Base-by-base conservation (phyloP, 176 grass and related monocot genomes). In the Aegilops speltoides region DNA sequence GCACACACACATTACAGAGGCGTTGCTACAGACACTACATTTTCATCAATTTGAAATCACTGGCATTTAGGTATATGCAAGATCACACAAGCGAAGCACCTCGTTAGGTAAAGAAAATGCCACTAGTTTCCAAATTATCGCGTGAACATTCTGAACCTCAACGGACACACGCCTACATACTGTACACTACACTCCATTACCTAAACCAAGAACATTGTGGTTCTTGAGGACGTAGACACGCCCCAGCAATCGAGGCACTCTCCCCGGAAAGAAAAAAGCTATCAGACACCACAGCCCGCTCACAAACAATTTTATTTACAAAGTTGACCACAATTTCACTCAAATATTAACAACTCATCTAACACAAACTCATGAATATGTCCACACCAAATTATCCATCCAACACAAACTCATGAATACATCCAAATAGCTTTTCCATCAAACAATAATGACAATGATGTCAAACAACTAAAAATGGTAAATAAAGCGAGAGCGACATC, bases 11-110 rank as follows among this genome's bases (percentile, higher is more conserved):
- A 60, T 52, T 56, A 56, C 0, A 3, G 6, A 68, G 52, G 41
- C 60, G 64, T 54, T 19, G 4, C 10, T 33, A 38, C 16, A 74
- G 10, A 89, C 32, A 65, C 69, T 81, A 76, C 82, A 89, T 89
- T 86, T 48, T 43, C 57, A 64, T 24, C 17, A 77, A 77, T 9
- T 77, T 31, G 28, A 22, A 60, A 83, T 41, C 33, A 12, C 19
- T 80, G 6, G 12, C 10, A 4, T 38, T 45, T 59, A 61, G 43
- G 60, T 2, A 37, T 4, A 40, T 69, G 64, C 76, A n/a, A 32
- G 6, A 78, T n/a, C 63, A 68, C 9, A 28, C 22, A 40, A 20
- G 56, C 22, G 19, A 59, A 59, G 56, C 56, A 22, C 56, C 7
- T 59, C 0, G 2, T 22, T 22, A 22, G 1, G 20, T 59, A 57